A percentile compares a stretch with the other conserved stretches of the same genome.
phyloP scores from a whole-genome alignment of 2,329 filamentous ascomycete genomes.

The Colletotrichum magnum region DNA sequence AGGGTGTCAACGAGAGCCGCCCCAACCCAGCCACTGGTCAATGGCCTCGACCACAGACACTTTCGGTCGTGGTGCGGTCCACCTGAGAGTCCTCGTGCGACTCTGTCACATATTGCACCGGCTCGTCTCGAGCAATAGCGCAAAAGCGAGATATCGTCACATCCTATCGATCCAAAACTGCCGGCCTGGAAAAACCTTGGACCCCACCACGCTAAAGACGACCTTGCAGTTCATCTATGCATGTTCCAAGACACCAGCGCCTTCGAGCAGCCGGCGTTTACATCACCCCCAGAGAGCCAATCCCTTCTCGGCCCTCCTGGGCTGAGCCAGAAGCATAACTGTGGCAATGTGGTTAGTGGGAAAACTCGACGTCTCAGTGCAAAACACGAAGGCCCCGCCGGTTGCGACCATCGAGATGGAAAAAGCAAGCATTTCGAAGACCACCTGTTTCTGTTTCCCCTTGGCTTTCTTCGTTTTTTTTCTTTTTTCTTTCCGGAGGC shows the following conservation, averaged over 20 bases:
- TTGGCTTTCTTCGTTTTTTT: constrained; percentile 5
- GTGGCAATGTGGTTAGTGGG: constrained; percentile 38
- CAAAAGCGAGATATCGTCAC: constrained; percentile 42
- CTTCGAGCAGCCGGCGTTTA: constrained; percentile 15
- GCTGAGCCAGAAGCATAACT: constrained; percentile 24
- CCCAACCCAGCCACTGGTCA: constrained; percentile 11
- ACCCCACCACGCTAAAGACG: constrained; percentile 36
- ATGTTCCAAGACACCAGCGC: constrained; percentile 28
- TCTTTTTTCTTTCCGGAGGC: too few relatives aligned
- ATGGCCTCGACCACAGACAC: constrained; percentile 5
- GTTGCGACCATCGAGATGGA: constrained; percentile 3
- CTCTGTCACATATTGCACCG: constrained; percentile 39
- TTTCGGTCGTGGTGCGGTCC: constrained; percentile 16
- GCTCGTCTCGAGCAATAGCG: constrained; percentile 35
- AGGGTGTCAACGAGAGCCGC: constrained; percentile 11
- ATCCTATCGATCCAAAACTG: constrained; percentile 42
- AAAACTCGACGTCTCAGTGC: constrained; percentile 36
- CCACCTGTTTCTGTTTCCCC: constrained; percentile 23
- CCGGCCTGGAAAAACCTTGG: constrained; percentile 32
- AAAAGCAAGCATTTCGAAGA: constrained; percentile 26
- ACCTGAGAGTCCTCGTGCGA: constrained; percentile 20
- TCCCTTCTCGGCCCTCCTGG: not conserved
- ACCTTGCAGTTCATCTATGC: constrained; percentile 32
- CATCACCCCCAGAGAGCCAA: constrained; percentile 22
- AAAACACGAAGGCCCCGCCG: constrained; percentile 26